Base-by-base conservation (phyloP, 352 stramenopile genomes). In the Hyaloperonospora brassicae region DNA sequence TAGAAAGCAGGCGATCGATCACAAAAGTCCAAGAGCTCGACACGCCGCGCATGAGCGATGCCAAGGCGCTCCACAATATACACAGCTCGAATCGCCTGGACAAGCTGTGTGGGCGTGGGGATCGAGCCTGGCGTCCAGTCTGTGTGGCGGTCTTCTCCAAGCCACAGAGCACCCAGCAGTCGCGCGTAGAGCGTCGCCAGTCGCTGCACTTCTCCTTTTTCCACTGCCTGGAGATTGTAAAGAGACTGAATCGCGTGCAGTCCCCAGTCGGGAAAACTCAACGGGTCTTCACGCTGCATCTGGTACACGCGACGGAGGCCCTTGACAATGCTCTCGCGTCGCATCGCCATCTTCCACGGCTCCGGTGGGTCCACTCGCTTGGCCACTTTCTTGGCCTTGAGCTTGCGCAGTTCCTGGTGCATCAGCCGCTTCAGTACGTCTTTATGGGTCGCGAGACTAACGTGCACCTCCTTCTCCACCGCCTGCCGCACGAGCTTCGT, bases 371-470 rank as follows among this genome's bases (percentile, higher is more conserved):
- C 55, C 9, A 69, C 58, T 7, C 79, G 65, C 48, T 86, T 86
- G 52, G 79, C 75, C 25, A 86, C 65, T 57, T 89, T 88, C 46
- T 86, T 66, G 13, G 79, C 70, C 55, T 89, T 89, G 50, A 86
- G 63, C 38, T 85, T 84, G 35, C 81, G 75, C 30, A 92, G 72
- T 51, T 92, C 81, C 47, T 89, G 79, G 55, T 91, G 84, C 81
- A 94, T 90, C 24, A 94, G 61, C 14, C 84, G 81, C 73, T 94
- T 94, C 47, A 94, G 77, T 47, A 92, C 73, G 44, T 94, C 84
- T 55, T 92, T 92, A 72, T 94, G 84, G 70, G 83, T 90, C 55
- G 75, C 78, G 34, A 94, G 71, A 55, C 81, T 94, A 57, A 94
- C 79, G 58, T 70, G 71, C n/a, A 94, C 67, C 36, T 91, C 74